These are phyloP conservation scores for Trichoderma koningii DNA, from an alignment of 2,329 filamentous ascomycete genomes.

Conservation along the genomic window DNA sequence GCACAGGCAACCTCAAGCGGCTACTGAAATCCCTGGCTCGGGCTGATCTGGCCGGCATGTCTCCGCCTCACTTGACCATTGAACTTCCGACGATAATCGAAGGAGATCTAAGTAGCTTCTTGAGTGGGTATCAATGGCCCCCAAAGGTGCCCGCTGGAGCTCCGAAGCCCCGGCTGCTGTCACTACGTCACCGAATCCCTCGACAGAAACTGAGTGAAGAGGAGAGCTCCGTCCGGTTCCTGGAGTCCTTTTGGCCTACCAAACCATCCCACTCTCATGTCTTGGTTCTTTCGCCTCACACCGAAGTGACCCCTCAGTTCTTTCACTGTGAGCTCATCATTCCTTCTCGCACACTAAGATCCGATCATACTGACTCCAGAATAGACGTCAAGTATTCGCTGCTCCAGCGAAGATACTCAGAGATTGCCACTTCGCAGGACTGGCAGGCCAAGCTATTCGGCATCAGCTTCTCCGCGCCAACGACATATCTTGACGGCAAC, in stretches of 20 bases:
- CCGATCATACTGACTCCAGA: neutral
- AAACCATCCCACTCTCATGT: conserved; percentile 68
- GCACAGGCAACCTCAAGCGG: conserved; percentile 73
- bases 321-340: conserved; percentile 65
- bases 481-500: conserved; percentile 62
- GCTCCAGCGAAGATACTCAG: conserved; percentile 76
- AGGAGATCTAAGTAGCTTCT: conserved; percentile 60
- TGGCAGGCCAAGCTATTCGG: conserved; percentile 66
- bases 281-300: conserved; percentile 79
- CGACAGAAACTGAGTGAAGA: conserved; percentile 61
- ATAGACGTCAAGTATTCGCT: conserved; percentile 73
- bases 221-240: conserved; percentile 71
- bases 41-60: conserved; percentile 73
- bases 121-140: conserved; percentile 70
- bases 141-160: conserved; percentile 44
- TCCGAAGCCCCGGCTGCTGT: conserved; percentile 57
- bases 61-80: conserved; percentile 75
- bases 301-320: conserved; percentile 77
- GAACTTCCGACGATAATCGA: conserved; percentile 78
- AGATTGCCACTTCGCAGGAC: conserved; percentile 45
- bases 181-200: conserved; percentile 73
- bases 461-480: conserved; percentile 76
- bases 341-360: neutral
- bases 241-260: conserved; percentile 86
- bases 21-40: conserved; percentile 73